Evolutionary conservation across 805 yeast species (phyloP).

Genomic region (Cyberlindnera xishuangbannaensis): DNA sequence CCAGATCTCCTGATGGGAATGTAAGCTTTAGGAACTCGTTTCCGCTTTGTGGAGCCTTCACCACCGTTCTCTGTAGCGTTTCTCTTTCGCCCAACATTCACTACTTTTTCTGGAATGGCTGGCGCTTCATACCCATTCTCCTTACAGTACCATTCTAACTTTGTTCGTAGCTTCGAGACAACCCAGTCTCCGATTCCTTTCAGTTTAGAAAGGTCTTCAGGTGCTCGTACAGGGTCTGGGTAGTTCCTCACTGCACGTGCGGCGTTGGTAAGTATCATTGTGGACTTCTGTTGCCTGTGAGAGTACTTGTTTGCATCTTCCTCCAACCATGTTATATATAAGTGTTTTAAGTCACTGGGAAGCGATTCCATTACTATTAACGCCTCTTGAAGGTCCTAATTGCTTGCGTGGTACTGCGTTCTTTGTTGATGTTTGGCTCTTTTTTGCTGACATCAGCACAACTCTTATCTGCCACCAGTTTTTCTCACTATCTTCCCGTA

Average conservation of each 20-base stretch:
- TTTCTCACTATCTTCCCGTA: no score
- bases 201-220: conserved; percentile 52
- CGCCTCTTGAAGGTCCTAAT: no score
- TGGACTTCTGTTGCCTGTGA: conserved; percentile 45
- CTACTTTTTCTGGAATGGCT: conserved; percentile 5
- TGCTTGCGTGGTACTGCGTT: conserved; percentile 1
- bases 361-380: conserved; percentile 22
- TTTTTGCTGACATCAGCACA: background rate
- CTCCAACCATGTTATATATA: conserved; percentile 55
- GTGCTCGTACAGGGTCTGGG: conserved; percentile 42
- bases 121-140: conserved; percentile 47
- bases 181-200: conserved; percentile 72
- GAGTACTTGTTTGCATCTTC: conserved; percentile 42
- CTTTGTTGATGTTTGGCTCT: background rate
- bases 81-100: conserved; percentile 15
- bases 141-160: conserved; percentile 49
- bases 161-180: conserved; percentile 42
- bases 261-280: conserved; percentile 51
- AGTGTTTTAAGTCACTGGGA: conserved; percentile 43
- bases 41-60: conserved; percentile 6
- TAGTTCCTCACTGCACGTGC: conserved; percentile 41
- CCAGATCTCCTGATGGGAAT: conserved; percentile 77
- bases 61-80: conserved; percentile 1
- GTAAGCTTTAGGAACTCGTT: conserved; percentile 45
- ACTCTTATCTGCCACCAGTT: background rate